A percentile compares a stretch with the other conserved stretches of the same genome.
Evolutionary conservation across 306 rosid species (phyloP).

Genomic region (Cicer yamashitae): DNA sequence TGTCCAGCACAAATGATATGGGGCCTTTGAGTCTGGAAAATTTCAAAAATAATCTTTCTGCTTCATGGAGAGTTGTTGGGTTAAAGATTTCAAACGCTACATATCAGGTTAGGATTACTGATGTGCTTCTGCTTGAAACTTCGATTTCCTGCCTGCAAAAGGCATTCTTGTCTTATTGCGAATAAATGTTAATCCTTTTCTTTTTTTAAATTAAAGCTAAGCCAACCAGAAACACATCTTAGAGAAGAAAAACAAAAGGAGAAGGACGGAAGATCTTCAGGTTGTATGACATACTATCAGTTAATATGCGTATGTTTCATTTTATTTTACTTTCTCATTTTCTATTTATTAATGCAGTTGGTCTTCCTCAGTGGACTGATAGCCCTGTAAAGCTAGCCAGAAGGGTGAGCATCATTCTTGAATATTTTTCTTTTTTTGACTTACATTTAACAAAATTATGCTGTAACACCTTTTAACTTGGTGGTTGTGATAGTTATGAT

Average conservation of each 20-base stretch:
- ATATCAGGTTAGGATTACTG: conserved; percentile 64
- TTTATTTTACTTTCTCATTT: conserved; percentile 35
- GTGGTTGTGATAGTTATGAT: background rate
- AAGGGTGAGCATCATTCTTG: conserved; percentile 66
- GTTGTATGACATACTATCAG: conserved; percentile 43
- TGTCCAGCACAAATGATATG: conserved; percentile 71
- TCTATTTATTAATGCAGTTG: conserved; percentile 53
- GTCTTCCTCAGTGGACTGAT: conserved; percentile 48
- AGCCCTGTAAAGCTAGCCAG: conserved; percentile 60
- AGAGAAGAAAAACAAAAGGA: conserved; percentile 50
- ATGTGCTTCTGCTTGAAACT: conserved; percentile 34
- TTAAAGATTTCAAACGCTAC: conserved; percentile 50
- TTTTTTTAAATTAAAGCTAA: conserved; percentile 46
- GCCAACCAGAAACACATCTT: conserved; percentile 51
- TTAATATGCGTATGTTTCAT: conserved; percentile 23
- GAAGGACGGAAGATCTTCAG: conserved; percentile 55
- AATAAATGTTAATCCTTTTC: conserved; percentile 27
- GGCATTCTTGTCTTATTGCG: background rate
- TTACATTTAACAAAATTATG: background rate
- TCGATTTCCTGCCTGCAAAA: conserved; percentile 6
- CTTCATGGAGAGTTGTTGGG: conserved; percentile 78
- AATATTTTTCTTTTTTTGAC: conserved; percentile 28
- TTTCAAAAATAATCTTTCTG: conserved; percentile 74
- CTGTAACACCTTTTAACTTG: conserved; percentile 23
- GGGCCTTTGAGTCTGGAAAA: conserved; percentile 87